Evolutionary conservation across 140 eudicot species (phyloP).

Genomic region (Ambrosia hybrid): DNA sequence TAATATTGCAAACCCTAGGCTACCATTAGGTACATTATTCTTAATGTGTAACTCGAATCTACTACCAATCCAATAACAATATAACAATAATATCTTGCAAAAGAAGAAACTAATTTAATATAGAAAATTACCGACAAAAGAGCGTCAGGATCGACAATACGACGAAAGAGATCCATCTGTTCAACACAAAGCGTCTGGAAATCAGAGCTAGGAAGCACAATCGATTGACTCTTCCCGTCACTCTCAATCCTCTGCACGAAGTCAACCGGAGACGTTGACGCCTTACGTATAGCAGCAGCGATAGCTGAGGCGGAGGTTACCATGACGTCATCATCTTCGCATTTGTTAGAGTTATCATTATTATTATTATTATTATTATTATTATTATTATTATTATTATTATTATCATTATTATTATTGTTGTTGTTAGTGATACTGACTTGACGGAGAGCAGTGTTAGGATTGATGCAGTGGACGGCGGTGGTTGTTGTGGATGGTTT

Average conservation of each 20-base stretch:
- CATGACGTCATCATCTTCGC: constrained; percentile 40
- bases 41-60: background rate
- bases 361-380: background rate
- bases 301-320: constrained; percentile 75
- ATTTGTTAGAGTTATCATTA: background rate
- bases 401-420: background rate
- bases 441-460: constrained; percentile 38
- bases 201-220: constrained; percentile 81
- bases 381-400: background rate
- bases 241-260: constrained; percentile 66
- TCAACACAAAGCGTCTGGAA: constrained; percentile 76
- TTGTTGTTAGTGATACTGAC: constrained; percentile 30
- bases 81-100: constrained; percentile 3
- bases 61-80: background rate
- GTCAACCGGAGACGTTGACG: constrained; percentile 88
- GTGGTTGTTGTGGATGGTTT: constrained; percentile 25
- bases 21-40: background rate
- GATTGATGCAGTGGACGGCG: constrained; percentile 33
- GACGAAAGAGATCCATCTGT: constrained; percentile 79
- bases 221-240: constrained; percentile 32
- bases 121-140: constrained; percentile 59
- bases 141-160: constrained; percentile 74
- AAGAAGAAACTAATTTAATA: background rate
- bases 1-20: background rate
- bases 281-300: constrained; percentile 68